Evolutionary conservation across 805 yeast genomes (phyloP), one percentile per base, ranked within the genome.

Genomic region (Ogataea glucozyma): DNA sequence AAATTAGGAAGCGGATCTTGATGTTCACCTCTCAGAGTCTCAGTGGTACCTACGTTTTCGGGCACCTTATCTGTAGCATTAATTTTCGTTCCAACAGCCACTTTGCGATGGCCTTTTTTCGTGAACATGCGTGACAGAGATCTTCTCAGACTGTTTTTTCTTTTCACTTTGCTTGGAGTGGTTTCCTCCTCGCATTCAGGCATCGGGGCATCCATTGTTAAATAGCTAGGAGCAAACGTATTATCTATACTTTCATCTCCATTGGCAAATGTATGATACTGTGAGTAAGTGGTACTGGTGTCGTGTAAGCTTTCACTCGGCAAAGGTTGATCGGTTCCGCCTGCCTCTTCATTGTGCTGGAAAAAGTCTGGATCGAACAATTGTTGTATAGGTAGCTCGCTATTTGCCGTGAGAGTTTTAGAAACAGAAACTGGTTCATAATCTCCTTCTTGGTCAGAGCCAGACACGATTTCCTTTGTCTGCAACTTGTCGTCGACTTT

Each of bases 1-100:
- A 52, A 52, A 27, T 49, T 46, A 4, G 56, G 56, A 7, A 52
- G 34, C 16, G 56, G 53, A 27, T 48, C 56, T 16, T 17, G 29
- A 13, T 46, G 43, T 12, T 24, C 32, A 8, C 26, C 36, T 7
- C 26, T 16, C 13, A n/a, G 16, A 4, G 20, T 10, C 11, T 33
- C 26, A 14, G 7, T 20, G n/a, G 20, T 10, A 10, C 20, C 26
- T n/a, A n/a, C 40, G 24, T 33, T 31, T 22, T 26, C 31, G 2
- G 34, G 10, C n/a, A 6, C n/a, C 2, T 7, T 31, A 14, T 31
- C 35, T 14, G 14, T n/a, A 3, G 35, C 13, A 26, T 20, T 20
- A 17, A 29, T 3, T 7, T 13, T 10, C 5, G 22, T 24, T n/a
- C 11, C 26, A 3, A 17, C 39, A 20, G 27, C 22, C 13, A 24